Conservation (phyloP, 805 yeast species). For the Hanseniaspora lachancei region DNA sequence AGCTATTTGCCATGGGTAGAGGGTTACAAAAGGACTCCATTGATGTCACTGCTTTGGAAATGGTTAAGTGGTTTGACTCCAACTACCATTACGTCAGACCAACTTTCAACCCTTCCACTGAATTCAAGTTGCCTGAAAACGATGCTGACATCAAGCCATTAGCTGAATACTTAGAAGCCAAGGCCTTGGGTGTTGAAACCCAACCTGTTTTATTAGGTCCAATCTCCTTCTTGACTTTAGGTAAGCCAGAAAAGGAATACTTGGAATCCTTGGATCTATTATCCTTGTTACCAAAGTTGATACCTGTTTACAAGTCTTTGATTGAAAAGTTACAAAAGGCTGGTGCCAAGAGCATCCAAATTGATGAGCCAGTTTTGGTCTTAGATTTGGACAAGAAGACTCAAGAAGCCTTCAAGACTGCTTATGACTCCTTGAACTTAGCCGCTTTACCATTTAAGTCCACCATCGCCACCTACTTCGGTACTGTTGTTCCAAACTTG, state of each 20-base stretch:
- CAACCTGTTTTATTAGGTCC: constrained; percentile 98
- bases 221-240: constrained; percentile 82
- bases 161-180: constrained; percentile 95
- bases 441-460: constrained; percentile 42
- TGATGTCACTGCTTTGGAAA: constrained; percentile 96
- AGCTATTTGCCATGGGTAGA: constrained; percentile 98
- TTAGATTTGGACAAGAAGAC: constrained; percentile 78
- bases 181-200: constrained; percentile 87
- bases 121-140: constrained; percentile 88
- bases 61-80: constrained; percentile 99
- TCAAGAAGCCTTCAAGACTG: constrained; percentile 76
- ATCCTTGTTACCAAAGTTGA: constrained; percentile 69
- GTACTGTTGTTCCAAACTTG: constrained; percentile 96
- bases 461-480: constrained; percentile 84
- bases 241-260: constrained; percentile 98
- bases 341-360: constrained; percentile 90
- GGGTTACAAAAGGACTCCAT: constrained; percentile 97
- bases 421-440: constrained; percentile 47
- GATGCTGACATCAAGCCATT: constrained; percentile 54
- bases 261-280: constrained; percentile 79
- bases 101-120: constrained; percentile 88
- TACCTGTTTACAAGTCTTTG: constrained; percentile 87
- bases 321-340: constrained; percentile 78
- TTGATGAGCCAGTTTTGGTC: constrained; percentile 94
- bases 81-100: constrained; percentile 99